phyloP scores from a whole-genome alignment of 176 grass and related monocot genomes.

The Raddia guianensis region DNA sequence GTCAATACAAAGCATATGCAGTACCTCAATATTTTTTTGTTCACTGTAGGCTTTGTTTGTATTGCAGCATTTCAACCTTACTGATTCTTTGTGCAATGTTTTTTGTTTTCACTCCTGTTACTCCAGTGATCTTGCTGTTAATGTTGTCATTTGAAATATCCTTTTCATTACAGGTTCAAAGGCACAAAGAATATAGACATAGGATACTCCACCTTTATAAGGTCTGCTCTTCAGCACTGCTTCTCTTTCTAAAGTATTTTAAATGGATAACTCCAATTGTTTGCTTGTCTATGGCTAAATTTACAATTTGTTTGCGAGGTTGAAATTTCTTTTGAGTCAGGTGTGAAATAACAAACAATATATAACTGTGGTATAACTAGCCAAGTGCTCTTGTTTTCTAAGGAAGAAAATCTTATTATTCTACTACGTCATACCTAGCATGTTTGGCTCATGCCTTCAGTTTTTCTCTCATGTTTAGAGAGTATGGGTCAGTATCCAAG shows the following conservation, averaged over 20 bases:
- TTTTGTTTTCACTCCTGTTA: neutral
- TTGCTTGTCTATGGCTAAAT: slow-evolving; percentile 27
- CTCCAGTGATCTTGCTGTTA: slow-evolving; percentile 6
- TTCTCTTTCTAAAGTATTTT: slow-evolving; percentile 40
- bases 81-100: neutral
- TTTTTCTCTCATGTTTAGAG: no score
- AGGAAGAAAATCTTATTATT: no score
- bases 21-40: neutral
- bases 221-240: slow-evolving; percentile 57
- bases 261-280: slow-evolving; percentile 26
- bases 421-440: no score
- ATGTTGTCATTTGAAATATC: slow-evolving; percentile 24
- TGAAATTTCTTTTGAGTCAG: slow-evolving; percentile 4
- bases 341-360: neutral
- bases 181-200: slow-evolving; percentile 89
- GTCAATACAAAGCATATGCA: slow-evolving; percentile 1
- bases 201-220: slow-evolving; percentile 82
- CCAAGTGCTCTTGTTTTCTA: no score
- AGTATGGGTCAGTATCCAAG: neutral
- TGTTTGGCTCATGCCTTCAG: no score
- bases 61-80: slow-evolving; percentile 22
- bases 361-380: neutral
- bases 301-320: slow-evolving; percentile 27
- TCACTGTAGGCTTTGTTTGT: neutral
- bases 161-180: slow-evolving; percentile 58